A percentile compares a stretch with the other conserved stretches of the same genome.
Evolutionary conservation across 768 basidiomycete genomes (phyloP).

Genomic region (Botryobasidium botryosum): DNA sequence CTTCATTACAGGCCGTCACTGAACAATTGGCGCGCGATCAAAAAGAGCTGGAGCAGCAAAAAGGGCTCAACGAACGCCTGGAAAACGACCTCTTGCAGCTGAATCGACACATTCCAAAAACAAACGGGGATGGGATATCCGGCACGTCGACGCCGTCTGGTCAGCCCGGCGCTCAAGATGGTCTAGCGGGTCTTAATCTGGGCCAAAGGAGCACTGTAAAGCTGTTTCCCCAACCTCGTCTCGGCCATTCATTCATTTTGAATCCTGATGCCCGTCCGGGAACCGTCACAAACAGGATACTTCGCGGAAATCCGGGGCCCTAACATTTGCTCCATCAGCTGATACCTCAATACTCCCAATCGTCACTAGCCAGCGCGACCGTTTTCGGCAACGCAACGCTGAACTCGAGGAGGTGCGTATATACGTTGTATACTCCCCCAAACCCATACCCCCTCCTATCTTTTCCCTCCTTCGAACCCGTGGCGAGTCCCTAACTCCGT

Average conservation of each 20-base stretch:
- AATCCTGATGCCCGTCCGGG: background rate
- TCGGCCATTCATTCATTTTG: too few species aligned
- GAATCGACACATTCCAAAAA: constrained; percentile 34
- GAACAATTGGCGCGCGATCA: constrained; percentile 40
- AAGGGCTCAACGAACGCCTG: constrained; percentile 67
- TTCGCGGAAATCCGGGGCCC: constrained; percentile 26
- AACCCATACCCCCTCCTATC: background rate
- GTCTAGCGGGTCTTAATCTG: constrained; percentile 57
- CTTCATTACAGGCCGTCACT: constrained; percentile 39
- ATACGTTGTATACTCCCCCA: too few species aligned
- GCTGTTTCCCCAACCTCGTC: constrained; percentile 6
- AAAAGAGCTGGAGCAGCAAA: constrained; percentile 61
- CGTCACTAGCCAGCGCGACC: constrained; percentile 89
- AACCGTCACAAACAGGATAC: background rate
- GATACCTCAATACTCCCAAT: constrained; percentile 97
- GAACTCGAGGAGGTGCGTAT: constrained; percentile 88
- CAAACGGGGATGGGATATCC: constrained; percentile 20
- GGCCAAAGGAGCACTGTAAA: constrained; percentile 36
- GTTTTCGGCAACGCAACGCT: constrained; percentile 93
- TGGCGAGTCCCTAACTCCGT: background rate
- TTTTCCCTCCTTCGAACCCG: constrained; percentile 5
- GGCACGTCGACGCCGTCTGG: constrained; percentile 16
- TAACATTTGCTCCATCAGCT: constrained; percentile 51
- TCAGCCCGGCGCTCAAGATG: constrained; percentile 28
- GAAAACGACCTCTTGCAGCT: constrained; percentile 81